Conservation (phyloP, 1,284 basidiomycete species). For the Mrakiaceae sp. region DNA sequence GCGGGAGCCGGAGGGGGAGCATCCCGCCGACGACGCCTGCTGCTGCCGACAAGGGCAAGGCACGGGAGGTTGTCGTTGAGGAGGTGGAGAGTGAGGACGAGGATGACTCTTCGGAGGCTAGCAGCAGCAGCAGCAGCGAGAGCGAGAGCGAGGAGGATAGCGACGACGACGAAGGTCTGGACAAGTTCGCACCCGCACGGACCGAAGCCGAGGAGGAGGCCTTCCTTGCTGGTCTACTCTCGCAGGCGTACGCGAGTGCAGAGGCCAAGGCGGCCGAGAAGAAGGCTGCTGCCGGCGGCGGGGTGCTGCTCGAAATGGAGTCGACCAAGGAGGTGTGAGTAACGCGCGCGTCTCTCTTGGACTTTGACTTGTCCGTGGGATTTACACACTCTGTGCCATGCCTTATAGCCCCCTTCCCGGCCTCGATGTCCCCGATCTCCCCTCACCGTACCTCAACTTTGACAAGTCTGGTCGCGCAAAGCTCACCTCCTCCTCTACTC, state of each 20-base stretch:
- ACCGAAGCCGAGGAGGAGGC: constrained; percentile 5
- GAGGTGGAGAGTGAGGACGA: constrained; percentile 3
- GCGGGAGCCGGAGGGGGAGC: no score
- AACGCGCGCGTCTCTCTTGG: background rate
- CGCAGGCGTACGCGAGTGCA: constrained; percentile 19
- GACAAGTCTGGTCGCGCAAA: constrained; percentile 9
- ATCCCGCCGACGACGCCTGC: no score
- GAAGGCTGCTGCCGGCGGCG: constrained; percentile 22
- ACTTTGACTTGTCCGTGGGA: background rate
- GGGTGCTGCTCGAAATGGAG: constrained; percentile 31
- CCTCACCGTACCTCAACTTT: constrained; percentile 44
- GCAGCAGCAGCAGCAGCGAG: constrained; percentile 46
- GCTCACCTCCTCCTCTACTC: constrained; percentile 44
- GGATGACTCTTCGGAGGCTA: constrained; percentile 41
- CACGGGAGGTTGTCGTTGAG: background rate
- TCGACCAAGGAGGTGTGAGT: constrained; percentile 32
- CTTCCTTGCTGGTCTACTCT: constrained; percentile 2
- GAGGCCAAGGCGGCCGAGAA: constrained; percentile 29
- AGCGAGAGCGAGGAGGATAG: constrained; percentile 25
- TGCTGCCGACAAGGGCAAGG: background rate
- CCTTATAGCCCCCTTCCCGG: constrained; percentile 41
- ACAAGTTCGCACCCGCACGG: background rate
- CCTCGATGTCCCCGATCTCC: constrained; percentile 38
- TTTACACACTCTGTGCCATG: constrained; percentile 14
- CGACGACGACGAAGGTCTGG: background rate